These are phyloP conservation scores for Schrenkiella parvula DNA, from an alignment of 345 rosid genomes.

Conservation along the genomic window DNA sequence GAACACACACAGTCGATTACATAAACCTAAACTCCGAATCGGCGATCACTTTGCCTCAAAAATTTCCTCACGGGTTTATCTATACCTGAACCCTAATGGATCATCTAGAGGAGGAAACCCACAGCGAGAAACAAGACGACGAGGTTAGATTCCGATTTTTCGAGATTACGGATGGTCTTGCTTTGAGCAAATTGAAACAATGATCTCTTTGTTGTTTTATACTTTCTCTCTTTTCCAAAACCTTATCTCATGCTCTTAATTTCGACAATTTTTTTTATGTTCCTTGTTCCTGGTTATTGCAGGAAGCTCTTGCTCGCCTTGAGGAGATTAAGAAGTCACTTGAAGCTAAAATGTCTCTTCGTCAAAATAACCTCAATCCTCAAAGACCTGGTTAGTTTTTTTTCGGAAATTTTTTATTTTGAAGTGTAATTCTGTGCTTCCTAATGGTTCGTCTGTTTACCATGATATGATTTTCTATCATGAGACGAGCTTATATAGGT, in stretches of 20 bases:
- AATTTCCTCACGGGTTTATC: background rate
- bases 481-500: background rate
- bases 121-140: slow-evolving; percentile 58
- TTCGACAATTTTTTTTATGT: background rate
- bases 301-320: slow-evolving; percentile 89
- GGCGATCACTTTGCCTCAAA: background rate
- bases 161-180: background rate
- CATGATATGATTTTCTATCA: background rate
- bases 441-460: background rate
- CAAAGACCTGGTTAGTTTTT: slow-evolving; percentile 80
- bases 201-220: background rate
- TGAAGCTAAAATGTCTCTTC: slow-evolving; percentile 84
- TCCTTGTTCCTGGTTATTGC: slow-evolving; percentile 10
- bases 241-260: background rate
- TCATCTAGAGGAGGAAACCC: slow-evolving; percentile 58
- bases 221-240: background rate
- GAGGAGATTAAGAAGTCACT: slow-evolving; percentile 82
- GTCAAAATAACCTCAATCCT: slow-evolving; percentile 87
- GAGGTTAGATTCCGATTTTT: slow-evolving; percentile 47
- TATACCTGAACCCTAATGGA: slow-evolving; percentile 41
- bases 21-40: background rate
- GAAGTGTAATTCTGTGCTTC: background rate
- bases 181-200: background rate
- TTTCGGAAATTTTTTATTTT: background rate
- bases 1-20: background rate